Evolutionary conservation across 257 asterid species (phyloP), one percentile per base, ranked within the genome.

Genomic region (Echites panduratus): DNA sequence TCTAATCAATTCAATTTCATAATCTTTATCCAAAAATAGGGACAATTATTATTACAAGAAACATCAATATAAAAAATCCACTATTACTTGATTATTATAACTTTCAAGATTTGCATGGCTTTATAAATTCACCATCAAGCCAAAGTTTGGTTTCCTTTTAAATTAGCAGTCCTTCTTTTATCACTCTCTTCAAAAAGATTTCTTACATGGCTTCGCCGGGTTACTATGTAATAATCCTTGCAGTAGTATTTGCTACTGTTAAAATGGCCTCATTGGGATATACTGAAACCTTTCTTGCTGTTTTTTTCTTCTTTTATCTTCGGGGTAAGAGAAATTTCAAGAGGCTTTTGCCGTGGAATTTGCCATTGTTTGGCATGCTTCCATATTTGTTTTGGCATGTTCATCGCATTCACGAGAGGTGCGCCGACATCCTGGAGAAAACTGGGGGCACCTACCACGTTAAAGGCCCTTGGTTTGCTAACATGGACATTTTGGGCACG

Each of bases 351-450:
- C 73, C 81, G 2, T 58, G 75, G 68, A 85, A 80, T n/a, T 74
- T 79, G 79, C 93, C 90, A 20, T 2, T 87, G 7, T 47, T 87
- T n/a, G 90, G 93, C 10, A 81, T 79, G 85, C 66, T 87, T 56
- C 90, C 87, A 2, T 16, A 53, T 16, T 71, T 84, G 17, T 57
- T 80, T 5, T 69, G 64, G 11, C 35, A 79, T 61, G 73, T 83
- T 10, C 75, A 83, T 11, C 77, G 70, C 0, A 79, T 84, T 44
- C 93, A 87, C 66, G 84, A 82, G 5, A 48, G n/a, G 27, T 79
- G 82, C 61, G 70, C 78, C 0, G 68, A 76, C 4, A 72, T 79
- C 12, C 35, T 87, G 13, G 45, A 48, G 27, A 70, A 9, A 68
- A 48, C 73, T 6, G 71, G 81, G 17, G 83, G 87, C 14, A 87